phyloP scores from a whole-genome alignment of 805 yeast genomes.

The Yarrowia sp. region DNA sequence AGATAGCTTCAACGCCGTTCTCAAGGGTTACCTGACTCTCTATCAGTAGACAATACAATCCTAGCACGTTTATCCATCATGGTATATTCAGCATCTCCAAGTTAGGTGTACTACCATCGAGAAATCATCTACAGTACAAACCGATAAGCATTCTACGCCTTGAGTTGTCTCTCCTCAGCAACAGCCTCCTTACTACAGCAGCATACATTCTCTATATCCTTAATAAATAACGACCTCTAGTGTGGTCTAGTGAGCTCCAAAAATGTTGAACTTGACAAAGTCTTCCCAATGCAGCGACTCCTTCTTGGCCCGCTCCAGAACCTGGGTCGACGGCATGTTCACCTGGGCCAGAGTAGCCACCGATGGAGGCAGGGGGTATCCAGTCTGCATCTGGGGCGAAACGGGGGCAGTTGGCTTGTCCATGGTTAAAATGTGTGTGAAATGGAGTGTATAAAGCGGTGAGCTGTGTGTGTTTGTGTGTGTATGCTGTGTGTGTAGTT shows the following conservation, averaged over 20 bases:
- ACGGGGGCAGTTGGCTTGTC: conserved; percentile 25
- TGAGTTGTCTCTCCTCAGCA: too few relatives aligned
- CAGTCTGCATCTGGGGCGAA: conserved; percentile 21
- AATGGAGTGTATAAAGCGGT: too few relatives aligned
- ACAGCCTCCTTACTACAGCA: too few relatives aligned
- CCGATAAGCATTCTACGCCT: too few relatives aligned
- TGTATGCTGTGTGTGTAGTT: not conserved
- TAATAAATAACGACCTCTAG: conserved; percentile 3
- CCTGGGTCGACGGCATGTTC: conserved; percentile 34
- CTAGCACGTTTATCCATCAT: too few relatives aligned
- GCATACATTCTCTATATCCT: conserved; percentile 7
- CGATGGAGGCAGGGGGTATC: conserved; percentile 9
- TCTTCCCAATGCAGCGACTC: conserved; percentile 38
- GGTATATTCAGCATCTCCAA: too few relatives aligned
- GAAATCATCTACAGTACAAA: too few relatives aligned
- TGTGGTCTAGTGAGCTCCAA: conserved; percentile 11
- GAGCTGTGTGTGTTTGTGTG: not conserved
- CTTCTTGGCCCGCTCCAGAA: conserved; percentile 30
- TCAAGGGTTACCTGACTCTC: too few relatives aligned
- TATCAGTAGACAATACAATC: too few relatives aligned
- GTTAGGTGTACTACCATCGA: too few relatives aligned
- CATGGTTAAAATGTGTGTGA: conserved; percentile 9
- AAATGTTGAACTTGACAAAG: conserved; percentile 38
- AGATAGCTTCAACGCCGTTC: too few relatives aligned
- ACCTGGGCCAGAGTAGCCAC: conserved; percentile 15